Evolutionary conservation across 306 rosid species (phyloP).

Genomic region (Gynostemma pentaphyllum): DNA sequence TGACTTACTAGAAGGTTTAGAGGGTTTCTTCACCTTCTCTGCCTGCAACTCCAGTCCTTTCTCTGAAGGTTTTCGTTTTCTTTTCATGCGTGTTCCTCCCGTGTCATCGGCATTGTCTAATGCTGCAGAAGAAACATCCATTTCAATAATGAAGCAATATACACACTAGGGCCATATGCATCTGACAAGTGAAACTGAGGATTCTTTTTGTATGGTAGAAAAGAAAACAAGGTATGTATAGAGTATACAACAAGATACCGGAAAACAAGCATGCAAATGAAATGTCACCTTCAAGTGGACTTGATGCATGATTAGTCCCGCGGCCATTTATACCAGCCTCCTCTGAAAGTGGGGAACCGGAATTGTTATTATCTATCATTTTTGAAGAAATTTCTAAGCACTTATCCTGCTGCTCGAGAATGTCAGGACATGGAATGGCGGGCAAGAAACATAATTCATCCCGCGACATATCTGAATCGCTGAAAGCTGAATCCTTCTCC

Average conservation of each 20-base stretch:
- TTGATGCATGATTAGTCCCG: constrained; percentile 45
- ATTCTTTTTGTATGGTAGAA: neutral
- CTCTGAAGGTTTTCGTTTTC: constrained; percentile 81
- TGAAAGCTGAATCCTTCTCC: constrained; percentile 75
- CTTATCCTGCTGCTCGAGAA: constrained; percentile 57
- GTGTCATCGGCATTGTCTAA: constrained; percentile 38
- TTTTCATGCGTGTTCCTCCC: constrained; percentile 43
- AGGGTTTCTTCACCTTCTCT: constrained; percentile 53
- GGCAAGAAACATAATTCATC: constrained; percentile 86
- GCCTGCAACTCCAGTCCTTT: constrained; percentile 82
- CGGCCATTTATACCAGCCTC: constrained; percentile 77
- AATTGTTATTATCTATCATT: constrained; percentile 59
- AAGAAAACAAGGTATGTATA: neutral
- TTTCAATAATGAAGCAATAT: constrained; percentile 1
- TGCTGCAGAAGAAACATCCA: constrained; percentile 6
- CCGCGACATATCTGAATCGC: constrained; percentile 86
- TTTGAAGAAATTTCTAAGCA: constrained; percentile 61
- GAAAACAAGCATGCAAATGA: neutral
- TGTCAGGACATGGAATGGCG: constrained; percentile 62
- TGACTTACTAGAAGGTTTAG: constrained; percentile 36
- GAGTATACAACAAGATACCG: neutral
- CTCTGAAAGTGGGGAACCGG: constrained; percentile 89
- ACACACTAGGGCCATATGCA: neutral
- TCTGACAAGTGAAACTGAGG: neutral
- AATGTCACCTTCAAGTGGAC: constrained; percentile 68